phyloP scores from a whole-genome alignment of 352 stramenopile genomes.

The Pythium oligandrum region DNA sequence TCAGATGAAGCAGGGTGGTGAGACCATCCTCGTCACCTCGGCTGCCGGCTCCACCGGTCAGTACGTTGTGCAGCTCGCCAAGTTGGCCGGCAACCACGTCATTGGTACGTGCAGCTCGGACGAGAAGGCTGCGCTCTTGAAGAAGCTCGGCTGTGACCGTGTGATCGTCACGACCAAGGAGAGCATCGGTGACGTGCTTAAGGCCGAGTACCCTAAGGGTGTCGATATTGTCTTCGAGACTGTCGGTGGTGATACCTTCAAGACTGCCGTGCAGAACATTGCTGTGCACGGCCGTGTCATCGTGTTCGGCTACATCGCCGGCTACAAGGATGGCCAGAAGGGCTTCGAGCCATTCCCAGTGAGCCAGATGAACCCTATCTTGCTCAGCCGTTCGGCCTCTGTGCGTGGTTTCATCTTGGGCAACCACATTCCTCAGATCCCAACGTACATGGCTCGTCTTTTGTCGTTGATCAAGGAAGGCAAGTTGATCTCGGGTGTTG shows the following conservation, averaged over 20 bases:
- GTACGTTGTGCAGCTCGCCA: slow-evolving; percentile 69
- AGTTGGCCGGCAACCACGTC: slow-evolving; percentile 58
- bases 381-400: slow-evolving; percentile 24
- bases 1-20: slow-evolving; percentile 27
- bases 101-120: slow-evolving; percentile 65
- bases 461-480: slow-evolving; percentile 32
- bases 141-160: slow-evolving; percentile 45
- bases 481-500: slow-evolving; percentile 26
- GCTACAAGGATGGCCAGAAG: slow-evolving; percentile 41
- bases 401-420: slow-evolving; percentile 47
- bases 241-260: slow-evolving; percentile 40
- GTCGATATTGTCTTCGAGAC: slow-evolving; percentile 46
- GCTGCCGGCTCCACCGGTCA: slow-evolving; percentile 60
- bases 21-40: slow-evolving; percentile 40
- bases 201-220: slow-evolving; percentile 41
- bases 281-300: slow-evolving; percentile 31
- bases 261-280: slow-evolving; percentile 28
- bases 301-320: slow-evolving; percentile 36
- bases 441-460: slow-evolving; percentile 41
- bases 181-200: slow-evolving; percentile 33
- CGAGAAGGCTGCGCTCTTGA: slow-evolving; percentile 74
- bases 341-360: slow-evolving; percentile 2
- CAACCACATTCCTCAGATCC: slow-evolving; percentile 12
- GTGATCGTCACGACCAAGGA: slow-evolving; percentile 74
- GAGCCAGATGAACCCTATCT: slow-evolving; percentile 12